Evolutionary conservation across 202 grass and related monocot genomes (phyloP), one percentile per base, ranked within the genome.

Genomic region (Panicum virgatum): DNA sequence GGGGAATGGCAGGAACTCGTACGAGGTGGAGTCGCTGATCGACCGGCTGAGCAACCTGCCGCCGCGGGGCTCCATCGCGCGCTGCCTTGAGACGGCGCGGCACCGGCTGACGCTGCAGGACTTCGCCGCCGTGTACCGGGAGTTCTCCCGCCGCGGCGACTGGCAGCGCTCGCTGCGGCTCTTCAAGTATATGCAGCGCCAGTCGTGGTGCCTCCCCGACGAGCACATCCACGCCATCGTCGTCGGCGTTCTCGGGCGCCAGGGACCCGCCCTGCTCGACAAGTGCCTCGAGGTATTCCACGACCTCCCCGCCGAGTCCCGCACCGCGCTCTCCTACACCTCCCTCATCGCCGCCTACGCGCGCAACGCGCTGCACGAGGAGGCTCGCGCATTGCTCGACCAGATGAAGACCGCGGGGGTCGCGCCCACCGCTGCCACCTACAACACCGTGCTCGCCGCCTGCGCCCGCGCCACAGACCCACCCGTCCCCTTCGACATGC

Each of bases 111-210:
- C 96, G 54, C 80, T 98, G 32, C 45, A 92, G 16, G 96, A 98
- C 83, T 93, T 98, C 65, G 89, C 86, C 0, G 54, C 91, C 7
- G 90, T 98, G 18, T 98, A 88, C 87, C 88, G 90, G 59, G 96
- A 95, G 86, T 95, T 98, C 81, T 94, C 96, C 38, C 82, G 90
- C 8, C 86, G 86, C 42, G 96, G 92, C 15, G 96, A 98, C 83
- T 98, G 92, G 96, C 96, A 98, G 86, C 88, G 92, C 32, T 98
- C 88, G 38, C 65, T 95, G 69, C 92, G 90, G 15, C 92, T 98
- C 32, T 98, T 98, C 96, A 98, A 98, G 80, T 98, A 98, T 85
- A 98, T 93, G 92, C 86, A 91, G 87, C 88, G 90, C 51, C 92
- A 95, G 66, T 81, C 90, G 4, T 98, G 96, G 92, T 98, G 96